Conservation (phyloP, 257 asterid species). For the Gentiana dahurica region DNA sequence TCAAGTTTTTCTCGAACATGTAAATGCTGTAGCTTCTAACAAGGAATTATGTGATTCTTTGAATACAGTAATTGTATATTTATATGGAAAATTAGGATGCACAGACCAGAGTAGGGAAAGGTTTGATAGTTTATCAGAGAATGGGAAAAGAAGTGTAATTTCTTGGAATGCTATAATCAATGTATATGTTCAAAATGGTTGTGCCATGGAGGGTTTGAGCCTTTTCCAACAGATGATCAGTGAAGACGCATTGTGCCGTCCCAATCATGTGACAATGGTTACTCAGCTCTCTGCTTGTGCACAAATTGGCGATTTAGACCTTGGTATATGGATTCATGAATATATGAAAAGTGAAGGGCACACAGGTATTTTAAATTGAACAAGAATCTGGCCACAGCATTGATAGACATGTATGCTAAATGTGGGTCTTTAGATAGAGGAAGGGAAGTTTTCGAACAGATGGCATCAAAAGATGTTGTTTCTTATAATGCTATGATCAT, state of each 20-base stretch:
- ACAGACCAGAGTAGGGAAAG: constrained; percentile 39
- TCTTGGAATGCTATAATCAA: constrained; percentile 65
- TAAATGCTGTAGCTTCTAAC: not conserved
- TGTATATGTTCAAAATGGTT: constrained; percentile 46
- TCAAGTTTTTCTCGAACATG: constrained; percentile 14
- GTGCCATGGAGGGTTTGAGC: constrained; percentile 38
- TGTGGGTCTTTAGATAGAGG: constrained; percentile 56
- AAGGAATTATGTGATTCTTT: constrained; percentile 25
- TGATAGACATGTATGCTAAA: constrained; percentile 71
- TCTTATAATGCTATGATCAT: constrained; percentile 74
- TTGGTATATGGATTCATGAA: constrained; percentile 55
- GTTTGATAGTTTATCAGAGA: constrained; percentile 41
- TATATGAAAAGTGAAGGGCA: constrained; percentile 39
- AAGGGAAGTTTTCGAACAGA: constrained; percentile 26
- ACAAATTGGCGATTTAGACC: constrained; percentile 52
- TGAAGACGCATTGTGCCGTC: constrained; percentile 23
- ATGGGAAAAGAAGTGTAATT: constrained; percentile 47
- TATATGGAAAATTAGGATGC: constrained; percentile 47
- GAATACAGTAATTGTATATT: constrained; percentile 37
- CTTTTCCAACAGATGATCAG: constrained; percentile 43
- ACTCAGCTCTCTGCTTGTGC: constrained; percentile 70
- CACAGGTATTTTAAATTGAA: constrained; percentile 32
- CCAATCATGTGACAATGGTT: constrained; percentile 81
- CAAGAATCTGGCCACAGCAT: constrained; percentile 56
- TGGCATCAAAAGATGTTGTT: constrained; percentile 46